Base-by-base conservation (phyloP, 805 yeast species). In the Yarrowia alimentaria region DNA sequence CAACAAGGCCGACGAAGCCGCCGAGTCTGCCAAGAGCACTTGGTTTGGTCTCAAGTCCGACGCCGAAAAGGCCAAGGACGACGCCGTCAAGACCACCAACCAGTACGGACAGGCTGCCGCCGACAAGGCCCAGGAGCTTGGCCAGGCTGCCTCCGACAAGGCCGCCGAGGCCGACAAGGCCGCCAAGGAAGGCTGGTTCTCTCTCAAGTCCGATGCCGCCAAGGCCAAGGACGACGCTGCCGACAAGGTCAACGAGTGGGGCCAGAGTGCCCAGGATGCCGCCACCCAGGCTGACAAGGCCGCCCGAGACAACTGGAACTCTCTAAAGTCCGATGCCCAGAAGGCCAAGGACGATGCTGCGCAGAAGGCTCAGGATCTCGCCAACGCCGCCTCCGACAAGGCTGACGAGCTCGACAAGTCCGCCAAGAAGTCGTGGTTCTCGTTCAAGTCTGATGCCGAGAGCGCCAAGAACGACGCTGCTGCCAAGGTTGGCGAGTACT, bases 341-440 rank as follows among this genome's bases (percentile, higher is more conserved):
- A 18, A 29, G 16, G 20, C 25, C 26, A 22, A 33, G 21, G 43
- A 18, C 21, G 30, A 45, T 21, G 21, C 13, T 8, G 22, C 26
- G 6, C 14, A 49, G 20, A 13, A 17, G 20, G 34, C 38, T 11
- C 37, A 34, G 7, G 31, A 21, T 2, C 16, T 14, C 8, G 18
- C 11, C 14, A 49, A 37, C 10, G 49, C 49, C 17, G 52, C 54
- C 9, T 25, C 40, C 12, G 20, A 49, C 22, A 25, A 35, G 19
- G 45, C 22, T 13, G 26, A 35, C 30, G 24, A 26, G 9, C 13
- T 30, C 8, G 33, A 29, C 12, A 4, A 3, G 10, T 17, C 47
- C 14, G 47, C 47, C 19, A n/a, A 18, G 7, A 16, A 26, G 6
- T 19, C 16, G 25, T 40, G 47, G 47, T 13, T 6, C 18, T 40